Percentiles rank a stretch among this genome's conserved stretches.
Evolutionary conservation across 768 basidiomycete species (phyloP).

Genomic region (Chalciporus chontae): DNA sequence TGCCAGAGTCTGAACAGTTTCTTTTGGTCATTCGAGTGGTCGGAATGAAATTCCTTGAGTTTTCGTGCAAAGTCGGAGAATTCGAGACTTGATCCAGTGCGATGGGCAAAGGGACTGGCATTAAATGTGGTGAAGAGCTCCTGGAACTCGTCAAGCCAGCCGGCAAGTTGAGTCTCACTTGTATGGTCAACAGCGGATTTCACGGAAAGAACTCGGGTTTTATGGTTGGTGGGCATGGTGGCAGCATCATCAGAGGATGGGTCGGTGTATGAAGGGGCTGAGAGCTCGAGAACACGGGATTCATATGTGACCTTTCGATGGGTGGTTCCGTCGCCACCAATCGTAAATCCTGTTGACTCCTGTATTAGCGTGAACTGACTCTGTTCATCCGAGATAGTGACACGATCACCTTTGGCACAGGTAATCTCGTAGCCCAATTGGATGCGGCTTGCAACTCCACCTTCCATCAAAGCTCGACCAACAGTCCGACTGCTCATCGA

Average conservation of each 20-base stretch:
- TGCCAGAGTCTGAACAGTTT: slow-evolving; percentile 2
- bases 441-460: slow-evolving; percentile 4
- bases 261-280: not conserved
- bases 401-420: not conserved
- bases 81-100: not conserved
- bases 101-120: not conserved
- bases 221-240: not conserved
- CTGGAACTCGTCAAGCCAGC: slow-evolving; percentile 4
- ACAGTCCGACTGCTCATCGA: slow-evolving; percentile 3
- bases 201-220: slow-evolving; percentile 2
- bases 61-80: slow-evolving; percentile 1
- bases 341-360: slow-evolving; percentile 8
- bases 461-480: slow-evolving; percentile 6
- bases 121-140: slow-evolving; percentile 17
- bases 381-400: not conserved
- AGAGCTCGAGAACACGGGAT: slow-evolving; percentile 2
- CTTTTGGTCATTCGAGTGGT: slow-evolving; percentile 24
- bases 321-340: slow-evolving; percentile 23
- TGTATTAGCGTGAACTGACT: not conserved
- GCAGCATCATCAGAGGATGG: not conserved
- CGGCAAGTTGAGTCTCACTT: slow-evolving; percentile 22
- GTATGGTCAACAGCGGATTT: slow-evolving; percentile 21
- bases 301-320: slow-evolving; percentile 18
- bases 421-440: slow-evolving; percentile 9
- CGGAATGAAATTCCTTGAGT: slow-evolving; percentile 4